These are phyloP conservation scores for Smittium culicis DNA, from an alignment of 371 early-diverging fungal genomes.

Conservation along the genomic window DNA sequence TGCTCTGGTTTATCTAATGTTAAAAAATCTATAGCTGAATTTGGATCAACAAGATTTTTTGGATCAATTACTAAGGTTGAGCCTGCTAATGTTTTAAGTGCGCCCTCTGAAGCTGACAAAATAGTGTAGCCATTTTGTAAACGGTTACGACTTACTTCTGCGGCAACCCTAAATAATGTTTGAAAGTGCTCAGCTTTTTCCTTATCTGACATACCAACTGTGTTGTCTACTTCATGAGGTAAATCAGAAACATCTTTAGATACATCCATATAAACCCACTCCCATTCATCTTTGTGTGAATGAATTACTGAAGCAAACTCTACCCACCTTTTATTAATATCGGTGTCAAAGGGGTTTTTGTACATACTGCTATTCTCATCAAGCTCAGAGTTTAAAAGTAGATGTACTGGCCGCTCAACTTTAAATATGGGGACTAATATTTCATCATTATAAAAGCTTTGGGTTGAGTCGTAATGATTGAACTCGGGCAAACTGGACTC, in stretches of 20 bases:
- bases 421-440: background rate
- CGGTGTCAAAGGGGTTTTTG: background rate
- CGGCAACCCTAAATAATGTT: conserved; percentile 8
- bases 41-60: background rate
- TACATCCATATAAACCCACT: conserved; percentile 4
- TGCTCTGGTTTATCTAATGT: too few relatives aligned
- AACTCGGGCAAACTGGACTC: background rate
- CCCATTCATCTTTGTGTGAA: conserved; percentile 2
- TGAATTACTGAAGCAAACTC: background rate
- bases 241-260: background rate
- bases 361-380: too few relatives aligned
- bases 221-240: background rate
- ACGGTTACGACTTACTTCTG: background rate
- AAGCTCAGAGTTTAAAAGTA: background rate
- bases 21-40: background rate
- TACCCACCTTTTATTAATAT: background rate
- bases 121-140: conserved; percentile 5
- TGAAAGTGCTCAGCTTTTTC: conserved; percentile 3
- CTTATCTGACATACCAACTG: background rate
- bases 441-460: background rate
- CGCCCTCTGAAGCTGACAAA: conserved; percentile 3
- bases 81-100: background rate
- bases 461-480: background rate
- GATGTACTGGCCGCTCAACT: conserved; percentile 6
- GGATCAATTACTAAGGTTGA: too few relatives aligned